Percentiles rank a stretch among this genome's conserved stretches.
phyloP scores from a whole-genome alignment of 2,329 filamentous ascomycete genomes.

The Botrytis cinerea region DNA sequence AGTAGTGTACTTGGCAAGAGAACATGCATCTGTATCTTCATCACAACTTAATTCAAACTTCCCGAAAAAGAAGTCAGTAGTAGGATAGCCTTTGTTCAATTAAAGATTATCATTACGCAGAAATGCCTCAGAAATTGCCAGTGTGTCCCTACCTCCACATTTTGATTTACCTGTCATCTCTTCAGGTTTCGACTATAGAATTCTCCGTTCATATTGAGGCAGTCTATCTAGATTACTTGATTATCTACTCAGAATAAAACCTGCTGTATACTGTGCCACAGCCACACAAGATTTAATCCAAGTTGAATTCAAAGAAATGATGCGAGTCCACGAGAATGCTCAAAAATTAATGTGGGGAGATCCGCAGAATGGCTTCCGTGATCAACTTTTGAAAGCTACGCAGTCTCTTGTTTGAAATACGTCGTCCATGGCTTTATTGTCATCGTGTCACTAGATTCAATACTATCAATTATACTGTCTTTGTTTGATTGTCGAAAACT shows the following conservation, averaged over 20 bases:
- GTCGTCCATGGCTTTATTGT: not conserved
- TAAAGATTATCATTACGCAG: not conserved
- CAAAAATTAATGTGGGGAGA: not conserved
- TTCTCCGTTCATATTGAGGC: not conserved
- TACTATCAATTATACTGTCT: not conserved
- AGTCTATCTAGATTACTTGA: not conserved
- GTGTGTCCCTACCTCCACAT: not conserved
- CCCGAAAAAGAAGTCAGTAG: not conserved
- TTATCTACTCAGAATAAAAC: not conserved
- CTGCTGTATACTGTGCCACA: accelerated
- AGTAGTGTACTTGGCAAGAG: not conserved
- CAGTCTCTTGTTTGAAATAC: too few species aligned
- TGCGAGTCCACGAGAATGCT: accelerated
- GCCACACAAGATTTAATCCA: not conserved
- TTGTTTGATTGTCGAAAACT: not conserved
- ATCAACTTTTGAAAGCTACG: not conserved
- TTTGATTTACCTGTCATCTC: not conserved
- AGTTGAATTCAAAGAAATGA: not conserved
- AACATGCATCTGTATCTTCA: not conserved
- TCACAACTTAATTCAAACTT: not conserved
- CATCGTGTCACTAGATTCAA: accelerated
- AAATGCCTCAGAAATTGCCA: not conserved
- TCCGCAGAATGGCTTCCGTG: not conserved
- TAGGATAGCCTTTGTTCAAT: not conserved
- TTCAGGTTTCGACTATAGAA: not conserved